Evolutionary conservation across 2,329 filamentous ascomycete genomes (phyloP), one percentile per base, ranked within the genome.

Genomic region (Arthrobotrys megalospora): DNA sequence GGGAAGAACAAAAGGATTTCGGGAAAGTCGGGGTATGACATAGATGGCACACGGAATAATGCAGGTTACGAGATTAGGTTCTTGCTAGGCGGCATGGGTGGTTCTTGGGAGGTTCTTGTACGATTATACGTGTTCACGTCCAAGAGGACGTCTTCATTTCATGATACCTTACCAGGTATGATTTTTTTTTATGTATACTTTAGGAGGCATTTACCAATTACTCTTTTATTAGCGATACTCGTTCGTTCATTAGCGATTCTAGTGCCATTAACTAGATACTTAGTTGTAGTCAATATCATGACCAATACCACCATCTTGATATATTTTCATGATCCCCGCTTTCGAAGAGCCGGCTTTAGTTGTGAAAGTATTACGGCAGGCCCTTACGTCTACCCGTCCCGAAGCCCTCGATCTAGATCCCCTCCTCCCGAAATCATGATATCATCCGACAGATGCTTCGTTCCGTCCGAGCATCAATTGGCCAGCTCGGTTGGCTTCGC

Each of bases 1-100:
- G 75, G 8, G 67, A 43, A 28, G 75, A 78, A 10, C 75, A 78
- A 36, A 47, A 45, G 47, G 41, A 64, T 50, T 78, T 78, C 28
- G 75, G 75, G 36, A 71, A 52, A 45, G 36, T 67, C 11, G 64
- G 47, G n/a, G 55, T 43, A 52, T 62, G 28, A 55, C 11, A 60
- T 43, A 19, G 34, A 50, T 5, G 14, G 10, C 34, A 50, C 24
- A 67, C 48, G n/a, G 50, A 32, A 41, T 28, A 43, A 67, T 45
- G 48, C 55, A 43, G 12, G 36, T 28, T 43, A 60, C 36, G 55
- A 60, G 14, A 43, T 60, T 60, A 19, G 55, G 36, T 60, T 60
- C 36, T n/a, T n/a, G 41, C 41, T 16, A 12, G 41, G n/a, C 41
- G 19, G 28, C 36, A 28, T 28, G 34, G 28, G 24, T 28, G 24